phyloP scores from a whole-genome alignment of 768 basidiomycete genomes.

The Podaxis rugospora region DNA sequence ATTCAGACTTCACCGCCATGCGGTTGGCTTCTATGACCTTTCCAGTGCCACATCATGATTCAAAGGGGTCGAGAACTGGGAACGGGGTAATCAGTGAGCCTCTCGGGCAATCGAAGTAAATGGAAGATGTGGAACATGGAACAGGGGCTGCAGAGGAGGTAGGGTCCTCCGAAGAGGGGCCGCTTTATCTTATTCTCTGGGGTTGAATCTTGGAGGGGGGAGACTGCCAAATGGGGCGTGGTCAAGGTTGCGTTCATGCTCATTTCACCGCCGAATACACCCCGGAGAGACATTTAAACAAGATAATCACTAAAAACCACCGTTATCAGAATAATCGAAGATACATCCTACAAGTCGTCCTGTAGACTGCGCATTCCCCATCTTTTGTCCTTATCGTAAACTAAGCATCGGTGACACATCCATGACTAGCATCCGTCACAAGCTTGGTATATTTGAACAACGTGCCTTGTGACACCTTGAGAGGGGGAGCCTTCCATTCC shows the following conservation, averaged over 20 bases:
- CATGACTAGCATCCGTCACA: conserved; percentile 88
- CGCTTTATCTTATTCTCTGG: too few relatives aligned
- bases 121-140: neutral
- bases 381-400: neutral
- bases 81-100: too few relatives aligned
- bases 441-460: conserved; percentile 86
- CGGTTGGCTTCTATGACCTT: too few relatives aligned
- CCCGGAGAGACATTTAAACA: neutral
- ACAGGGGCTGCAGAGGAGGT: neutral
- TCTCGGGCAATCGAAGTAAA: too few relatives aligned
- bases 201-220: neutral
- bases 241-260: neutral
- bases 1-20: too few relatives aligned
- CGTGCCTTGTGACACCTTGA: conserved; percentile 79
- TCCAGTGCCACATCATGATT: too few relatives aligned
- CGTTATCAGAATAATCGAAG: neutral
- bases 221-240: neutral
- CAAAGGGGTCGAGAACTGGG: too few relatives aligned
- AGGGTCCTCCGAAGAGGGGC: neutral
- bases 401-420: conserved; percentile 86
- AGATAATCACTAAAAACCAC: neutral
- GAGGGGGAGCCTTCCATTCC: conserved; percentile 79
- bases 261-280: neutral
- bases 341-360: neutral
- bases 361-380: neutral